A percentile compares a stretch with the other conserved stretches of the same genome.
phyloP scores from a whole-genome alignment of 768 basidiomycete species.

The Agrocybe praecox region DNA sequence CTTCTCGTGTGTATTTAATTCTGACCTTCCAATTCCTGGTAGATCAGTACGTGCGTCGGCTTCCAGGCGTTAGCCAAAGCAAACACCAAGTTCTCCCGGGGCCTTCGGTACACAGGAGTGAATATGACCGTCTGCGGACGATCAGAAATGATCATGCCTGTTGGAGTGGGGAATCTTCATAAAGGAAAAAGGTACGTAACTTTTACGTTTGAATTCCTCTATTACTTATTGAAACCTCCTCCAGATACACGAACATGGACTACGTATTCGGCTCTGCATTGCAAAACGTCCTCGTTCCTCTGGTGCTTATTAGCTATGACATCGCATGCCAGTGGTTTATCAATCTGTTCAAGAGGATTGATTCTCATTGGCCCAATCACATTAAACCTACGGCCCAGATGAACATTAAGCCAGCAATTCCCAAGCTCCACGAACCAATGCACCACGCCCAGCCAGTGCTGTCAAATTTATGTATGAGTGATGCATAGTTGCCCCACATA shows the following conservation, averaged over 20 bases:
- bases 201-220: too few species aligned
- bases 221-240: background rate
- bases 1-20: too few species aligned
- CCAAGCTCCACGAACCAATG: background rate
- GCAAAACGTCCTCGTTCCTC: background rate
- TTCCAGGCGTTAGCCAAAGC: conserved; percentile 26
- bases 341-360: background rate
- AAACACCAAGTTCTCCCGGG: conserved; percentile 22
- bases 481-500: too few species aligned
- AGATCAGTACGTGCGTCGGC: conserved; percentile 29
- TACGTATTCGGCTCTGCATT: background rate
- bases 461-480: background rate
- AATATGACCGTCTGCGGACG: conserved; percentile 21
- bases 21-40: too few species aligned
- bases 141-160: conserved; percentile 21
- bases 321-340: background rate
- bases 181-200: conserved; percentile 28
- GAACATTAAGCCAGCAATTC: background rate
- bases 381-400: background rate
- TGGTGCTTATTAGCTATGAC: background rate
- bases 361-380: background rate
- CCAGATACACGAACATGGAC: background rate
- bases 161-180: conserved; percentile 27
- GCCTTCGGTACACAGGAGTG: conserved; percentile 24
- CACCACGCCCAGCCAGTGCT: background rate